phyloP scores from a whole-genome alignment of 164 flowering plant species.

The Euptelea pleiosperma region DNA sequence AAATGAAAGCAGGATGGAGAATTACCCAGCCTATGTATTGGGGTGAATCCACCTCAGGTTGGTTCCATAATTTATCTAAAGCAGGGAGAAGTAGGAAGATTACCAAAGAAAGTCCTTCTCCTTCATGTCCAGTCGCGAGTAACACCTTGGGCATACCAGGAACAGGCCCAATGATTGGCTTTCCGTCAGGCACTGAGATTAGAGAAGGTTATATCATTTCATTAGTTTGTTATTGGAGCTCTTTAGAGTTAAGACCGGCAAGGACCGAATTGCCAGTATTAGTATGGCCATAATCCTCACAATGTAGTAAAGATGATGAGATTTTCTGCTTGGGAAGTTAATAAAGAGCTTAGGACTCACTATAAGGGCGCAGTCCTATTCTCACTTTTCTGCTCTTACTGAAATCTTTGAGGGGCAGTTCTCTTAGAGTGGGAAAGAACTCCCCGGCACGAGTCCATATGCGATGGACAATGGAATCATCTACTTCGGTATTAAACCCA shows the following conservation, averaged over 20 bases:
- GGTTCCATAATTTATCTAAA: neutral
- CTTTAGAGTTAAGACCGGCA: neutral
- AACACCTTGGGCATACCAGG: constrained; percentile 66
- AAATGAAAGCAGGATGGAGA: no score
- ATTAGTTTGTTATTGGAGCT: neutral
- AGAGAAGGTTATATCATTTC: constrained; percentile 4
- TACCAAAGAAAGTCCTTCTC: constrained; percentile 86
- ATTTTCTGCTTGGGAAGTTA: no score
- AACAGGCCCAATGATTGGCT: constrained; percentile 82
- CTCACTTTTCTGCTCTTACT: constrained; percentile 48
- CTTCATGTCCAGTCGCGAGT: constrained; percentile 95
- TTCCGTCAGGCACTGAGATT: constrained; percentile 81
- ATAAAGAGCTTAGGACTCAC: constrained; percentile 46
- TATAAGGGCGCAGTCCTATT: constrained; percentile 86
- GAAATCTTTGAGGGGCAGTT: constrained; percentile 35
- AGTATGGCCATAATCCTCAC: neutral
- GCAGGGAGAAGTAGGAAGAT: constrained; percentile 8
- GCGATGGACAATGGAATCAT: constrained; percentile 46
- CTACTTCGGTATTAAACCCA: constrained; percentile 65
- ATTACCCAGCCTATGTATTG: no score
- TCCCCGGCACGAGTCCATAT: constrained; percentile 75
- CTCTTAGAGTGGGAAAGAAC: constrained; percentile 70
- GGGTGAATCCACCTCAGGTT: no score
- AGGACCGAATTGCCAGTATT: neutral
- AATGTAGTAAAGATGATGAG: no score